A percentile compares a stretch with the other conserved stretches of the same genome.
These are phyloP conservation scores for Phragmites australis DNA, from an alignment of 176 grass and related monocot genomes.

Conservation along the genomic window DNA sequence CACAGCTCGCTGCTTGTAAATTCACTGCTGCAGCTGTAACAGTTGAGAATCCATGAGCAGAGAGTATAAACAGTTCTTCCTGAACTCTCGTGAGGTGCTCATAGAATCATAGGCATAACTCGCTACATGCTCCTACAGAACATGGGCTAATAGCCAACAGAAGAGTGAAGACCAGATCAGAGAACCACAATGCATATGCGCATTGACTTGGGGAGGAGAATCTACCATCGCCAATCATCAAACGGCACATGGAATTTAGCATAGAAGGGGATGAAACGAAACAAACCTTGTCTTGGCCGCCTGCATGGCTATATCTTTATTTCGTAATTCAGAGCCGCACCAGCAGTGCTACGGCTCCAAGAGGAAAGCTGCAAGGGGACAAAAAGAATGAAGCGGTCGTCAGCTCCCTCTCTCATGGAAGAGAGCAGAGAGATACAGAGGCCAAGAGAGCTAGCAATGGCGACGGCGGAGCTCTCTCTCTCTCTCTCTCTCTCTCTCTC, in stretches of 20 bases:
- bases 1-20: not conserved
- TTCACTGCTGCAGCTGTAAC: not conserved
- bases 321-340: constrained; percentile 13
- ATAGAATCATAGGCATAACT: not conserved
- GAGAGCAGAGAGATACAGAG: not conserved
- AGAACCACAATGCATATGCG: constrained; percentile 3
- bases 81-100: not conserved
- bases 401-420: constrained; percentile 41
- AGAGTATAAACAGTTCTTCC: constrained; percentile 1
- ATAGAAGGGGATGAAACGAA: constrained; percentile 29
- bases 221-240: constrained; percentile 45
- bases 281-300: constrained; percentile 65
- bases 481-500: not conserved
- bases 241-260: constrained; percentile 41
- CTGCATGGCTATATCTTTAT: constrained; percentile 63
- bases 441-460: constrained; percentile 26
- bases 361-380: constrained; percentile 44
- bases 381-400: constrained; percentile 38
- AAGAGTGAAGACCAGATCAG: not conserved
- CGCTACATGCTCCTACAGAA: not conserved
- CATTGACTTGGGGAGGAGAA: constrained; percentile 43
- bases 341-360: constrained; percentile 2
- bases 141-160: constrained; percentile 10
- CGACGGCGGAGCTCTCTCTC: constrained; percentile 4
- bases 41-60: not conserved